These are phyloP conservation scores for Anthracocystis walkeri DNA, from an alignment of 1,284 basidiomycete genomes.

Conservation along the genomic window DNA sequence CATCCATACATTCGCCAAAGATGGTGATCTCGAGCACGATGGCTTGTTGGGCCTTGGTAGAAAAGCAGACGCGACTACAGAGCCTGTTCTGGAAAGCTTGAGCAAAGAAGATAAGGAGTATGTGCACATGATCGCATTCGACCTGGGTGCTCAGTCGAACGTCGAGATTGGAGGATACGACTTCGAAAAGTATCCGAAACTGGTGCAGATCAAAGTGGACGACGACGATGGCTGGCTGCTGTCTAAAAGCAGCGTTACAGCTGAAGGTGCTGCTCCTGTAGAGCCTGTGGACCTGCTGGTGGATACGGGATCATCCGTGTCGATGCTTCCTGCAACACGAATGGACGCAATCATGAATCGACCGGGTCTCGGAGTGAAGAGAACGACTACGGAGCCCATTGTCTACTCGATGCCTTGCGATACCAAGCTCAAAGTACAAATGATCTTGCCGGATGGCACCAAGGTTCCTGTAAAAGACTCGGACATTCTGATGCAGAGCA, in stretches of 20 bases:
- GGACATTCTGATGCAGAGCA: constrained; percentile 44
- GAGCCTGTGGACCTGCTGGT: constrained; percentile 24
- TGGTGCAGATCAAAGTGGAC: constrained; percentile 19
- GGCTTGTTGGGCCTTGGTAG: constrained; percentile 34
- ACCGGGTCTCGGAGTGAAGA: constrained; percentile 21
- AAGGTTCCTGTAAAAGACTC: constrained; percentile 22
- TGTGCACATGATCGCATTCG: constrained; percentile 19
- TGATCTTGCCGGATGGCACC: constrained; percentile 32
- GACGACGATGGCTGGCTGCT: constrained; percentile 32
- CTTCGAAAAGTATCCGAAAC: constrained; percentile 21
- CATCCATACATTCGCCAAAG: constrained; percentile 31
- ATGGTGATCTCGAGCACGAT: constrained; percentile 37
- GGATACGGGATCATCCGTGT: constrained; percentile 42
- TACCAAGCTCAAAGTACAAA: constrained; percentile 29
- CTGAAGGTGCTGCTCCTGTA: constrained; percentile 1
- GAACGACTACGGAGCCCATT: constrained; percentile 27
- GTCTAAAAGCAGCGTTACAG: constrained; percentile 16
- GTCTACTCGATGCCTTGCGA: constrained; percentile 41
- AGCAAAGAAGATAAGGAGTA: constrained; percentile 7
- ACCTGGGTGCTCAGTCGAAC: constrained; percentile 13
- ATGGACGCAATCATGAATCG: constrained; percentile 37
- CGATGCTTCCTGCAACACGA: constrained; percentile 30
- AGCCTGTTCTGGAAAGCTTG: constrained; percentile 21
- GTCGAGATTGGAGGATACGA: constrained; percentile 43
- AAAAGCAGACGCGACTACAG: constrained; percentile 6